Evolutionary conservation across 1,284 basidiomycete species (phyloP).

Genomic region (Rhodotorula sp.): DNA sequence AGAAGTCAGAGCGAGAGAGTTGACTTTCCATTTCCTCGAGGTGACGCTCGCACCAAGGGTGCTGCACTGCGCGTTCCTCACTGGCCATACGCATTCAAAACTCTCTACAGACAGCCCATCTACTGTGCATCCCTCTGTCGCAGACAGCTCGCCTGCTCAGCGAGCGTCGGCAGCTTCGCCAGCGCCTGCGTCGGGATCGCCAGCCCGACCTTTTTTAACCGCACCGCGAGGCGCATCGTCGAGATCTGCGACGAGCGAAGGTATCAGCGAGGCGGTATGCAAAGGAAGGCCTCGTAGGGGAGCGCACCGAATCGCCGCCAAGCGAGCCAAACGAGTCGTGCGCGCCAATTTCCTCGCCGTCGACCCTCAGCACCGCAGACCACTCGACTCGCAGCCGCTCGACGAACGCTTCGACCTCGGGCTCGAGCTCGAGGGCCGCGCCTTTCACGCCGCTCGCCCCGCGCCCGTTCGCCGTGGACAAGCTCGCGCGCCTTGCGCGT

Average conservation of each 20-base stretch:
- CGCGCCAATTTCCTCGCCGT: conserved; percentile 5
- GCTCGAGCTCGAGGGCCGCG: not conserved
- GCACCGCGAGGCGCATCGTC: conserved; percentile 38
- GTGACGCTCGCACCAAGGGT: not conserved
- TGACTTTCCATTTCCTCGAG: not conserved
- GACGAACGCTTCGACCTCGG: not conserved
- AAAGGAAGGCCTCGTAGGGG: not conserved
- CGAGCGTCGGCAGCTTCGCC: conserved; percentile 28
- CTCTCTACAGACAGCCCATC: too few relatives aligned
- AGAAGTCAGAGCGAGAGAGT: not conserved
- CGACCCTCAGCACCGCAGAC: conserved; percentile 30
- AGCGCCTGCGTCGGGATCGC: conserved; percentile 30
- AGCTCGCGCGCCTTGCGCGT: not conserved
- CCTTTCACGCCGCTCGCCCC: too few relatives aligned
- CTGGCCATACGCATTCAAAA: not conserved
- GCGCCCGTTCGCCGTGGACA: not conserved
- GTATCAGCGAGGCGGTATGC: too few relatives aligned
- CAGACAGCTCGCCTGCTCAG: conserved; percentile 29
- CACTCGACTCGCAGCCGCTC: conserved; percentile 29
- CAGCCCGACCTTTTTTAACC: conserved; percentile 19
- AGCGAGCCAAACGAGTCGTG: conserved; percentile 37
- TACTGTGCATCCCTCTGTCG: not conserved
- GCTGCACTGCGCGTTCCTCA: not conserved
- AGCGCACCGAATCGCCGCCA: conserved; percentile 45
- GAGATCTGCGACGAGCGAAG: conserved; percentile 18